These are phyloP conservation scores for Trametes elegans DNA, from an alignment of 768 basidiomycete genomes.

Conservation along the genomic window DNA sequence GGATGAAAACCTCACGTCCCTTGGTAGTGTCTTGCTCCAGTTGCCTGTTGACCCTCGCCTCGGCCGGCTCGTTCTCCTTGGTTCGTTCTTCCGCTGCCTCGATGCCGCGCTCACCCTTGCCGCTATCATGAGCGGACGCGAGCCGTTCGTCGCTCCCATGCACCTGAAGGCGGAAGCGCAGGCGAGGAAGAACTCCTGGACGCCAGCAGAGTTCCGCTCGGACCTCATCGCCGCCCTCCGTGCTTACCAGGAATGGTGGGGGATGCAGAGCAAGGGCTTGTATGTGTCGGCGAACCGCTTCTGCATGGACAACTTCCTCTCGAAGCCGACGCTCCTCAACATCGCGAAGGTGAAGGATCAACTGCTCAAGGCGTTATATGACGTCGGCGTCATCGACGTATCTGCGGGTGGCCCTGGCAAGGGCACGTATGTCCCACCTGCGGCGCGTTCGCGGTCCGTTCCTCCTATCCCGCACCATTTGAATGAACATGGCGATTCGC, in stretches of 20 bases:
- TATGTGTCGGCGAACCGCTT: conserved; percentile 70
- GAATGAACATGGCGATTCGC: conserved; percentile 68
- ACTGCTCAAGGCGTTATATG: conserved; percentile 71
- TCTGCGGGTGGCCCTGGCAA: conserved; percentile 53
- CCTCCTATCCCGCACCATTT: conserved; percentile 60
- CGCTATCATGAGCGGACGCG: conserved; percentile 86
- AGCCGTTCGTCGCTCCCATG: conserved; percentile 86
- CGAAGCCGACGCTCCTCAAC: conserved; percentile 77
- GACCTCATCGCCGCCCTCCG: conserved; percentile 77
- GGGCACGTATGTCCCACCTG: conserved; percentile 25
- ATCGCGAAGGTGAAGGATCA: conserved; percentile 81
- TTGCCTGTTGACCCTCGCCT: conserved; percentile 89
- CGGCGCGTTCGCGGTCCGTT: conserved; percentile 29
- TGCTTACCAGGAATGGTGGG: conserved; percentile 84
- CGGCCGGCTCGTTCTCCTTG: conserved; percentile 86
- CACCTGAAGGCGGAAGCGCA: conserved; percentile 70
- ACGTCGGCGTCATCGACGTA: conserved; percentile 79
- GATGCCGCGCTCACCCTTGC: conserved; percentile 86
- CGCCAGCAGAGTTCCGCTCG: conserved; percentile 75
- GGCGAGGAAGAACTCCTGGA: conserved; percentile 75
- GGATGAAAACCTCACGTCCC: conserved; percentile 73
- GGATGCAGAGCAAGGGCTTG: conserved; percentile 62
- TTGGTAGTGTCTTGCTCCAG: conserved; percentile 86
- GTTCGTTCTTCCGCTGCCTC: conserved; percentile 90
- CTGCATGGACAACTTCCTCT: conserved; percentile 82